Evolutionary conservation across 345 rosid genomes (phyloP).

Genomic region (Eucalyptus sp.): DNA sequence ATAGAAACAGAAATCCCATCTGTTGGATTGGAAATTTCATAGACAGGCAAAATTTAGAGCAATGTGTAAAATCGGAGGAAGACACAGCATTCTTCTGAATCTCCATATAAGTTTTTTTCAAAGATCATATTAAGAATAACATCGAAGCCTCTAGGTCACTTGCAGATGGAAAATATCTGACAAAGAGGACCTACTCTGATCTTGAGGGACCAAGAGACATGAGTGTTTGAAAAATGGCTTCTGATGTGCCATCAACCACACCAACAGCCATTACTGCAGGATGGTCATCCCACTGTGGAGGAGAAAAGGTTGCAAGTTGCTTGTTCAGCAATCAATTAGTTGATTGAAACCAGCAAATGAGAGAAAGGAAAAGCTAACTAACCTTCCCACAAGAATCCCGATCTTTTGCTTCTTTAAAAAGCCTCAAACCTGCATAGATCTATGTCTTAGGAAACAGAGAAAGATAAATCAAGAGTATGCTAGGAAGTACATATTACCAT

Average conservation of each 20-base stretch:
- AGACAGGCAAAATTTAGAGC: not conserved
- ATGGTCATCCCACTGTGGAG: constrained; percentile 87
- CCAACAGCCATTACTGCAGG: constrained; percentile 98
- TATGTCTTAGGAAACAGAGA: not conserved
- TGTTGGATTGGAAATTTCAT: constrained; percentile 17
- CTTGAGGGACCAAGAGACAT: constrained; percentile 96
- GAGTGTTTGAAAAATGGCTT: constrained; percentile 82
- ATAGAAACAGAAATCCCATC: constrained; percentile 97
- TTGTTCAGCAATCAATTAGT: not conserved
- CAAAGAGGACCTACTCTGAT: constrained; percentile 48
- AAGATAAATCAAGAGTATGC: not conserved
- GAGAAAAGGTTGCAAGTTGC: not conserved
- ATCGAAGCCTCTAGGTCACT: not conserved
- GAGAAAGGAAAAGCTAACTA: constrained; percentile 4
- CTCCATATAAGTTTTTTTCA: not conserved
- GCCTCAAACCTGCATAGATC: constrained; percentile 59
- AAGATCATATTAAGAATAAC: not conserved
- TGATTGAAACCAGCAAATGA: not conserved
- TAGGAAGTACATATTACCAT: constrained; percentile 30
- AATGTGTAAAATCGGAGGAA: not conserved
- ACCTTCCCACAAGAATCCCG: constrained; percentile 63
- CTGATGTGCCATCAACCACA: constrained; percentile 88
- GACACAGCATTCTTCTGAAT: not conserved
- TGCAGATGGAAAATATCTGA: not conserved
- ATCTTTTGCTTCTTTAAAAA: constrained; percentile 90